Percentiles rank a stretch among this genome's conserved stretches.
These are phyloP conservation scores for Didymella sp. DNA, from an alignment of 2,329 filamentous ascomycete species.

Conservation along the genomic window DNA sequence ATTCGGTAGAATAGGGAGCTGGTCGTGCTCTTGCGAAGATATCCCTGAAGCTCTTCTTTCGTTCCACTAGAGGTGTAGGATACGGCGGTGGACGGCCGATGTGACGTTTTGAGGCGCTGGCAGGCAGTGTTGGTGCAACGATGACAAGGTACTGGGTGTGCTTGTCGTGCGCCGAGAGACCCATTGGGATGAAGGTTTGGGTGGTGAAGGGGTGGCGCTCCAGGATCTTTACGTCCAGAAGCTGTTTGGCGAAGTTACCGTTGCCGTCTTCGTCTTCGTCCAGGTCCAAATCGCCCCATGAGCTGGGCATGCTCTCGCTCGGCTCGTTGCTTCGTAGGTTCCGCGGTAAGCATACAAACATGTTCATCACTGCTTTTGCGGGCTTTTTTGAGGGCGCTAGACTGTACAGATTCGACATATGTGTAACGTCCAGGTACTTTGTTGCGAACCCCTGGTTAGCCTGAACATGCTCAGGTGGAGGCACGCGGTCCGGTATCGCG, in stretches of 20 bases:
- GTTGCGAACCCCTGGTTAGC: constrained; percentile 88
- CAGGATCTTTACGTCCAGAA: constrained; percentile 75
- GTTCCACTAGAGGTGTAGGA: constrained; percentile 48
- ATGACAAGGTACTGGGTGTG: constrained; percentile 76
- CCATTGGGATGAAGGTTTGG: constrained; percentile 88
- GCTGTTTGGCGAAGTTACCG: constrained; percentile 30
- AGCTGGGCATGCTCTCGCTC: constrained; percentile 45
- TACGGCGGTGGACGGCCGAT: constrained; percentile 50
- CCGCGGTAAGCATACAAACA: constrained; percentile 85
- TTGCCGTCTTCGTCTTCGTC: constrained; percentile 43
- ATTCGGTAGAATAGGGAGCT: constrained; percentile 60
- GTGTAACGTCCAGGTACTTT: constrained; percentile 84
- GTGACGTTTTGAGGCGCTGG: constrained; percentile 44
- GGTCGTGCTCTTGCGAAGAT: constrained; percentile 53
- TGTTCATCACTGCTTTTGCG: constrained; percentile 74
- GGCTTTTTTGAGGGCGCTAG: constrained; percentile 65
- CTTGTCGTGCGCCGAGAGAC: constrained; percentile 57
- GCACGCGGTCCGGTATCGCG: constrained; percentile 58
- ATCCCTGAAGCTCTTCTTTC: constrained; percentile 43
- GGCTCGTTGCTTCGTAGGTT: constrained; percentile 55
- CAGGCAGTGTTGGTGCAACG: constrained; percentile 78
- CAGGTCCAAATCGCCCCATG: constrained; percentile 44
- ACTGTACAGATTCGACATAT: constrained; percentile 73
- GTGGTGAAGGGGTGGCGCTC: constrained; percentile 94
- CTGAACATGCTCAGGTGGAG: constrained; percentile 58